Evolutionary conservation across 345 rosid species (phyloP).

Genomic region (Garcia nutans): DNA sequence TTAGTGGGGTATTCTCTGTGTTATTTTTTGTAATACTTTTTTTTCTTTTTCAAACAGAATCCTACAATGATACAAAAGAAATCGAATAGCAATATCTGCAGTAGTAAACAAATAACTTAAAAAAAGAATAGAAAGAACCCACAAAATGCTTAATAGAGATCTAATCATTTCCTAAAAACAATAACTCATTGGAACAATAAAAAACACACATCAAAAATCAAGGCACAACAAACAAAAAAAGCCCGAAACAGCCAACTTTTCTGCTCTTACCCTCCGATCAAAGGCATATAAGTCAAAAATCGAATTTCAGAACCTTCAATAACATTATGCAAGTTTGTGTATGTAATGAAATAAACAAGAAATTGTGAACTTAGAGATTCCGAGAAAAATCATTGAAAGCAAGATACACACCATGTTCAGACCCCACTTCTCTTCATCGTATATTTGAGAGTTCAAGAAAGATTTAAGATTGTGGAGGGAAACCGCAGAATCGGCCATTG

Average conservation of each 20-base stretch:
- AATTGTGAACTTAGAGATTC: neutral
- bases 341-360: neutral
- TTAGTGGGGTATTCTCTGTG: neutral
- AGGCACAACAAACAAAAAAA: neutral
- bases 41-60: too few species aligned
- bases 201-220: neutral
- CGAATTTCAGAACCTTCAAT: neutral
- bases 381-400: neutral
- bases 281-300: too few species aligned
- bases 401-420: slow-evolving; percentile 48
- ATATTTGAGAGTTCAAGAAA: slow-evolving; percentile 58
- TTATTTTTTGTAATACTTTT: neutral
- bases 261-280: neutral
- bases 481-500: slow-evolving; percentile 49
- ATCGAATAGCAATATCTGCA: neutral
- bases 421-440: slow-evolving; percentile 77
- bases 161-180: too few species aligned
- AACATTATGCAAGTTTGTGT: neutral
- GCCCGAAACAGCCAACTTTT: neutral
- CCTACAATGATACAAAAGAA: neutral
- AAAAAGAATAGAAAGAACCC: neutral
- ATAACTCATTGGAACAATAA: neutral
- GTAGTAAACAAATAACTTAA: neutral
- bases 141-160: neutral
- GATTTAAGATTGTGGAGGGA: slow-evolving; percentile 58